Evolutionary conservation across 495 filamentous ascomycete genomes (phyloP), one percentile per base, ranked within the genome.

Genomic region (Daldinia concentrica): DNA sequence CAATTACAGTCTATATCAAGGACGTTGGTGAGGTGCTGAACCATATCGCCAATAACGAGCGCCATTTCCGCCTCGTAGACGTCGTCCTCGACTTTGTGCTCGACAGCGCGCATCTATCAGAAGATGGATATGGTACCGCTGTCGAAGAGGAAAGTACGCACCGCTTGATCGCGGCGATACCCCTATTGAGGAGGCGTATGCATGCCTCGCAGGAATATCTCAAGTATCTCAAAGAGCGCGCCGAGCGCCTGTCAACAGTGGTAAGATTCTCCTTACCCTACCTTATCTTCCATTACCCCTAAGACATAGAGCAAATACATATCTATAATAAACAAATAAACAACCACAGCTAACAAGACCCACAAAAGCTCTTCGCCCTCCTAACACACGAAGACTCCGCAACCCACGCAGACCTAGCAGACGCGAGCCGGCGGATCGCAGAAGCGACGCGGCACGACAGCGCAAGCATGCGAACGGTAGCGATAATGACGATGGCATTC

Each of bases 401-500:
- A 15, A 72, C 64, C 2, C 39, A 72, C 59, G 59, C 66, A 8
- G 69, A 72, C 26, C 59, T 72, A 2, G 73, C 59, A 27, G 73
- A 73, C 59, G 64, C 74, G 11, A 76, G 73, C 26, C 59, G 71
- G 11, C 36, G 63, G 50, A 66, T 80, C 27, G 79, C 79, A 0
- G 68, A 76, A 63, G 76, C 78, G 3, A 58, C 73, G 17, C 64
- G 75, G 48, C 69, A 70, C 50, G 79, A 82, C 55, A 81, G 80
- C 59, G 68, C 77, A 15, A 70, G 73, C 14, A 82, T 82, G 79
- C 76, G 78, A 52, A 76, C 77, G 4, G 74, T 82, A 8, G 79
- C 79, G 0, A 59, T 82, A 12, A 74, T 82, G 72, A 82, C 79
- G 22, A 78, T 81, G 71, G 71, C 76, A 11, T 81, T 82, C 58